Conservation (phyloP, 306 rosid species). For the Castanospermum australe region DNA sequence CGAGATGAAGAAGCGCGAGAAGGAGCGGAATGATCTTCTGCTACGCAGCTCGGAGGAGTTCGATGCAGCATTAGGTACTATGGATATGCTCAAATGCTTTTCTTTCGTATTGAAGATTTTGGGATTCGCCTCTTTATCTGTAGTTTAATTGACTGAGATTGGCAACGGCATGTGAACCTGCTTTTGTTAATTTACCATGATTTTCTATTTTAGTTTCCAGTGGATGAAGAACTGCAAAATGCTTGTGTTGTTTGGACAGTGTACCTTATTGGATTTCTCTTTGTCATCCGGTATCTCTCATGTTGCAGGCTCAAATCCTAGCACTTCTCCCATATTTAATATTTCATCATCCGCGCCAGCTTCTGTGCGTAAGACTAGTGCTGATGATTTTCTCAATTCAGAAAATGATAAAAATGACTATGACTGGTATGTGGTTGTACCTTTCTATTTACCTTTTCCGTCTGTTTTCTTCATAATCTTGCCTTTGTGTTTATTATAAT, state of each 20-base stretch:
- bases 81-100: background rate
- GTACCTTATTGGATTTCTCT: background rate
- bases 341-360: slow-evolving; percentile 52
- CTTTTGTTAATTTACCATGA: background rate
- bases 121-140: background rate
- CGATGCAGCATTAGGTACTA: slow-evolving; percentile 66
- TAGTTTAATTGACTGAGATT: background rate
- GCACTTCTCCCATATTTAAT: slow-evolving; percentile 59
- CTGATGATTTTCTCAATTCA: slow-evolving; percentile 84
- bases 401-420: slow-evolving; percentile 86
- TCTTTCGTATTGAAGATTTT: background rate
- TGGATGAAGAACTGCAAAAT: background rate
- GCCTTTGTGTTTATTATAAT: background rate
- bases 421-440: slow-evolving; percentile 67
- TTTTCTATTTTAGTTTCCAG: background rate
- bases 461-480: background rate
- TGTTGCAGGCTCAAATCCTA: slow-evolving; percentile 54
- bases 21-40: slow-evolving; percentile 73
- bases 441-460: background rate
- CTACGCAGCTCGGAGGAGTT: slow-evolving; percentile 65
- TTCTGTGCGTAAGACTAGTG: slow-evolving; percentile 55
- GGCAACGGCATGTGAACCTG: background rate
- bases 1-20: slow-evolving; percentile 87
- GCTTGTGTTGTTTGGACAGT: background rate
- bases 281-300: slow-evolving; percentile 12